Conservation (phyloP, 345 rosid species). For the Euphorbia pulcherrima region DNA sequence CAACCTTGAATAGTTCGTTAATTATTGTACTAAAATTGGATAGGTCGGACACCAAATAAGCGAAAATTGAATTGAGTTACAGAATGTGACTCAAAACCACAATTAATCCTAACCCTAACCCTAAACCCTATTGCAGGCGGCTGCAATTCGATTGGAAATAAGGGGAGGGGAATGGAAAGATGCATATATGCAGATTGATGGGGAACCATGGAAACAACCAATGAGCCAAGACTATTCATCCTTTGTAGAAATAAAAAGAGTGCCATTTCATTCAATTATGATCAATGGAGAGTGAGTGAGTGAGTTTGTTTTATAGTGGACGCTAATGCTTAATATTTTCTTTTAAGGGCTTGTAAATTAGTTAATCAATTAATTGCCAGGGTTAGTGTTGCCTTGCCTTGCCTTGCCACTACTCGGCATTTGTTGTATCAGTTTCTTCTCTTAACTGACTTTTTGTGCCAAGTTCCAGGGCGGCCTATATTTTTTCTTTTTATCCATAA, state of each 20-base stretch:
- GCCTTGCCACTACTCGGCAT: slow-evolving; percentile 4
- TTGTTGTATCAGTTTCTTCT: slow-evolving; percentile 8
- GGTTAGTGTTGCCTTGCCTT: too few relatives aligned
- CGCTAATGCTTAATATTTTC: not conserved
- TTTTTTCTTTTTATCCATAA: too few relatives aligned
- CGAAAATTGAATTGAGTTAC: too few relatives aligned
- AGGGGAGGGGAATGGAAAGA: slow-evolving; percentile 88
- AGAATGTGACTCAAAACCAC: too few relatives aligned
- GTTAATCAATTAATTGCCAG: not conserved
- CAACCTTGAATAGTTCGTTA: too few relatives aligned
- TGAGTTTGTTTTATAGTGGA: not conserved
- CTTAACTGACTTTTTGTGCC: too few relatives aligned
- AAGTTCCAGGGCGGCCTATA: too few relatives aligned
- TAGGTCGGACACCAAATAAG: too few relatives aligned
- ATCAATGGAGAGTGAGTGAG: slow-evolving; percentile 46
- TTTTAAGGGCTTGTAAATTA: slow-evolving; percentile 5
- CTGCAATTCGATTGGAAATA: slow-evolving; percentile 77
- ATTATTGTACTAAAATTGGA: too few relatives aligned
- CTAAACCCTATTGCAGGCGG: slow-evolving; percentile 46
- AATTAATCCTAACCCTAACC: too few relatives aligned
- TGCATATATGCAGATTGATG: slow-evolving; percentile 96
- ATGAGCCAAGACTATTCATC: slow-evolving; percentile 66
- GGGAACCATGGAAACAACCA: slow-evolving; percentile 95
- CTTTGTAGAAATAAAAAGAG: slow-evolving; percentile 72
- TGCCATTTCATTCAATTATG: slow-evolving; percentile 67